Base-by-base conservation (phyloP, 352 stramenopile species). In the Phytophthora multivora region DNA sequence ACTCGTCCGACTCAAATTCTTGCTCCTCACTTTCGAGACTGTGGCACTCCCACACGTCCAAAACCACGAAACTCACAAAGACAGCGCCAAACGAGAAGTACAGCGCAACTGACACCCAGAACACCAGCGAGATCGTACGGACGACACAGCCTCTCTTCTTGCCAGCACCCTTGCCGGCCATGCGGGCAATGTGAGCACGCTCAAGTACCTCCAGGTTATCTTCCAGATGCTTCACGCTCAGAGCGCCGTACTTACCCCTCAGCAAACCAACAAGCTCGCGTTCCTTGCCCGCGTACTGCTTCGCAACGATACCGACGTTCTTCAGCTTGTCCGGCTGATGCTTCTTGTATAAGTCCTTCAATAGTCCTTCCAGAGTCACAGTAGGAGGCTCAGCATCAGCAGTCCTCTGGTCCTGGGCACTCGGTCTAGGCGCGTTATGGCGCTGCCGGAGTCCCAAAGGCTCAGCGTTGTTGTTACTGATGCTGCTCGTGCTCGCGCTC, bases 261-360 rank as follows among this genome's bases (percentile, higher is more conserved):
- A 94, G 53, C 28, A 88, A 60, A 0, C 54, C 43, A 30, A 91
- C 61, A 25, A 94, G 66, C 31, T 89, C 79, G 10, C 78, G 77
- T 45, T 94, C 86, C 41, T 85, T 89, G 12, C 86, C 86, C 0
- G 69, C 57, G 25, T 83, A 94, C 48, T 89, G 42, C 8, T 75
- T 77, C 10, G 80, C 82, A 15, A 94, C 71, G 8, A 73, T 57
- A 10, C 62, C 25, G 0, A 86, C 80, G n/a, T 88, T 90, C 57
- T 82, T 80, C 11, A 91, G 43, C 39, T 89, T 84, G 49, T 92
- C 82, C 1, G 83, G 86, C 50, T 94, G 83, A 41, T 94, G 86
- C 25, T 85, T 88, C 31, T 73, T 75, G 69, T 91, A 94, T 38
- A 94, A 62, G 15, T 91, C 80, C 18, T 63, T 80, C 25, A 94